Base-by-base conservation (phyloP, 2,329 filamentous ascomycete genomes). In the Venturiaceae sp. region DNA sequence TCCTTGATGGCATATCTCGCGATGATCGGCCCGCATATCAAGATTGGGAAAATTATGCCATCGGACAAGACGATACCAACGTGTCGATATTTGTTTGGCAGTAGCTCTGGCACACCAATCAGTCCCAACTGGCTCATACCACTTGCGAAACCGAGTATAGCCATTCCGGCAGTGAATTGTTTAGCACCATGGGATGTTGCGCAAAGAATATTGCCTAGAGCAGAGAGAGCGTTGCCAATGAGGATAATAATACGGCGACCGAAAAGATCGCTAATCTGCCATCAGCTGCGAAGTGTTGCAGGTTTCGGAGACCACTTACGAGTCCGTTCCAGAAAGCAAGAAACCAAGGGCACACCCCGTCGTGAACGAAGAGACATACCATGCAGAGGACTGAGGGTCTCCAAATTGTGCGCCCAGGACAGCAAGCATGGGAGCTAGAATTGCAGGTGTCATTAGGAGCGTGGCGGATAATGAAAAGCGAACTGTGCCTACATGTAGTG, bases 61-160 rank as follows among this genome's bases (percentile, higher is more conserved):
- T 37, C 64, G 5, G 64, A 64, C 19, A 66, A 60, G 26, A 58
- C 46, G 33, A 63, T 62, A 19, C 63, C 65, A 34, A 65, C 63
- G 47, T 66, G 65, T 37, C 65, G 60, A 55, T 62, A 64, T 37
- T 63, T 64, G 55, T 66, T 66, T 5, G 62, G 63, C 59, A 66
- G 60, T 11, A 66, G 60, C 56, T 66, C 65, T 4, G 64, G 63
- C 23, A 66, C 37, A 13, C 62, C 50, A 61, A 64, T 64, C 2
- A 63, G 61, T 3, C 62, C 62, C 58, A 64, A 16, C 21, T 54
- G 52, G 30, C 52, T 30, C 21, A 54, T 30, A 33, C 52, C 52
- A 13, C 19, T 13, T 8, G 21, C 14, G 52, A 54, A 54, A 28
- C 52, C 52, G 13, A 34, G 21, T 13, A 54, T 54, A 26, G 13